phyloP scores from a whole-genome alignment of 306 rosid species.

The Vicia villosa region DNA sequence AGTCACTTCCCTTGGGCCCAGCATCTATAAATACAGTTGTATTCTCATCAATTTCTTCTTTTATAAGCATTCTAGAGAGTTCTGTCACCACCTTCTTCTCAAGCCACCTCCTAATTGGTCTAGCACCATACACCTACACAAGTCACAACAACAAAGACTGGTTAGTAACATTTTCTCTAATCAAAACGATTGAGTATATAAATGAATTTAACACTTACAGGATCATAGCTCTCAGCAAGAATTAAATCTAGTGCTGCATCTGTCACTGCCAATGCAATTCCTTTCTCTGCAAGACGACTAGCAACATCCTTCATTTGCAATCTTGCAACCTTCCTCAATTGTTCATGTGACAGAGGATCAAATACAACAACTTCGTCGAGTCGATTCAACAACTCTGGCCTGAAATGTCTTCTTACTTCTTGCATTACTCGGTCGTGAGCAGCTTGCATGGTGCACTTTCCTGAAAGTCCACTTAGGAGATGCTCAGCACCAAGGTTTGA shows the following conservation, averaged over 20 bases:
- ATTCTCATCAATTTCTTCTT: slow-evolving; percentile 90
- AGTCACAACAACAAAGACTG: neutral
- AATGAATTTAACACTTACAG: slow-evolving; percentile 47
- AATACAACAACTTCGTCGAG: slow-evolving; percentile 84
- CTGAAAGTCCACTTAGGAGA: slow-evolving; percentile 70
- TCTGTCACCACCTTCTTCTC: slow-evolving; percentile 93
- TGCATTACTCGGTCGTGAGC: slow-evolving; percentile 79
- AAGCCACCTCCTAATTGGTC: slow-evolving; percentile 94
- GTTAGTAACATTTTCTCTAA: neutral
- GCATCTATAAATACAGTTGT: slow-evolving; percentile 86
- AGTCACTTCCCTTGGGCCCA: slow-evolving; percentile 46
- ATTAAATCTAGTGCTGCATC: slow-evolving; percentile 70
- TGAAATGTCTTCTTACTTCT: slow-evolving; percentile 79
- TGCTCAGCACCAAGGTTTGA: slow-evolving; percentile 93
- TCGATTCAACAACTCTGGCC: slow-evolving; percentile 81
- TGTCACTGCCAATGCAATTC: slow-evolving; percentile 81
- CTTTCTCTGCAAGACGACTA: slow-evolving; percentile 73
- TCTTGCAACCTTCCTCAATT: slow-evolving; percentile 80
- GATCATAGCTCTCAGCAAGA: slow-evolving; percentile 81
- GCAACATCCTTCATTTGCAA: slow-evolving; percentile 90
- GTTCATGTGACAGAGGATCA: slow-evolving; percentile 87
- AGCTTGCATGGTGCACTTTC: slow-evolving; percentile 73
- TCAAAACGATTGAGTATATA: too few relatives aligned
- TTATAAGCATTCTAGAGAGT: slow-evolving; percentile 76
- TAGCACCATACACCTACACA: slow-evolving; percentile 80